These are phyloP conservation scores for Sphaerulina vaccinii DNA, from an alignment of 2,329 filamentous ascomycete species.

Conservation along the genomic window DNA sequence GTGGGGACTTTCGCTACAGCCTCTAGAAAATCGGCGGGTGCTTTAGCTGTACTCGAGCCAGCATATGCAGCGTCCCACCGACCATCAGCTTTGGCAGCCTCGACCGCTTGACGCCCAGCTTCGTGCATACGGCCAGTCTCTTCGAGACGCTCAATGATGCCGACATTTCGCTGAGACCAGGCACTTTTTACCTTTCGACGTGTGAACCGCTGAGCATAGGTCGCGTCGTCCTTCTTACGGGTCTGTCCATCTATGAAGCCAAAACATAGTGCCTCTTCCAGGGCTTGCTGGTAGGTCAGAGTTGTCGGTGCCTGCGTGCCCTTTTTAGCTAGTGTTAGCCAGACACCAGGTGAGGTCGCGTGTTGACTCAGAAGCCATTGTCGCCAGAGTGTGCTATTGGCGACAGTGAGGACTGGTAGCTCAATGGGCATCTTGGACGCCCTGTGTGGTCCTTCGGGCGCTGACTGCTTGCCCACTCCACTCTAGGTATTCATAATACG, in stretches of 20 bases:
- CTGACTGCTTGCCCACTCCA: too few species aligned
- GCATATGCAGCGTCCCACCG: conserved; percentile 60
- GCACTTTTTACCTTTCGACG: conserved; percentile 55
- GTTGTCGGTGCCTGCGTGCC: conserved; percentile 33
- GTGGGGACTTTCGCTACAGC: conserved; percentile 42
- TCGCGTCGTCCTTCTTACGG: conserved; percentile 45
- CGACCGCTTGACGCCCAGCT: conserved; percentile 51
- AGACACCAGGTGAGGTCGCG: conserved; percentile 21
- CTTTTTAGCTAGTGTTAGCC: conserved; percentile 29
- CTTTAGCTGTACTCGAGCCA: conserved; percentile 47
- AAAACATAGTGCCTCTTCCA: conserved; percentile 59
- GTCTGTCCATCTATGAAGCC: conserved; percentile 64
- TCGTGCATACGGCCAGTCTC: conserved; percentile 51
- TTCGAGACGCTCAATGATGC: conserved; percentile 49
- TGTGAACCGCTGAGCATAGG: conserved; percentile 59
- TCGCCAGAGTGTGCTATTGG: conserved; percentile 21
- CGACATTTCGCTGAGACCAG: conserved; percentile 62
- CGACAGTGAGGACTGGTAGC: conserved; percentile 20
- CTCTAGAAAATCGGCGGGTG: conserved; percentile 51
- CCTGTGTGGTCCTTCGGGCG: too few species aligned
- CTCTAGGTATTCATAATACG: too few species aligned
- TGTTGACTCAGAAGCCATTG: conserved; percentile 22
- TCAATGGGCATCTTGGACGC: conserved; percentile 19
- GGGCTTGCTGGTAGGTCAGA: conserved; percentile 50
- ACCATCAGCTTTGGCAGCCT: conserved; percentile 57